Evolutionary conservation across 371 early-diverging fungal species (phyloP).

Genomic region (Rhizopus arrhizus): DNA sequence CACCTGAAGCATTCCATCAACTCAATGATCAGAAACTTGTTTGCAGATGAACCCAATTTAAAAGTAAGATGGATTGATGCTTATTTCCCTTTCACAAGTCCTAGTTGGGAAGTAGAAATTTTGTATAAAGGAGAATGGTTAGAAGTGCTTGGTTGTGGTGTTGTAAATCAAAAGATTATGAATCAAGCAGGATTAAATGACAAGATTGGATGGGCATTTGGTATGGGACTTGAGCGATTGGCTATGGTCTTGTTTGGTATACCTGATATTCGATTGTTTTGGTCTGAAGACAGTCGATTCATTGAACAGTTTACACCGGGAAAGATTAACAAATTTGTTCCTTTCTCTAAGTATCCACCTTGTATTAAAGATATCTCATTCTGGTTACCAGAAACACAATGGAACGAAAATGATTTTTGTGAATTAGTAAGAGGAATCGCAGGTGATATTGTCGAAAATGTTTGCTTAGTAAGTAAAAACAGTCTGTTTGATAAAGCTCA

Average conservation of each 20-base stretch:
- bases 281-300: constrained; percentile 92
- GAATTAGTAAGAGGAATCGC: constrained; percentile 92
- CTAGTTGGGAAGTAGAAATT: constrained; percentile 97
- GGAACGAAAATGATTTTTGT: constrained; percentile 92
- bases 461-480: constrained; percentile 64
- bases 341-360: constrained; percentile 82
- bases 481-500: too few relatives aligned
- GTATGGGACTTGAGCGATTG: constrained; percentile 94
- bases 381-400: constrained; percentile 70
- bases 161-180: constrained; percentile 85
- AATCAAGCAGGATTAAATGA: constrained; percentile 67
- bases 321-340: constrained; percentile 69
- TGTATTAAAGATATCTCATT: constrained; percentile 96
- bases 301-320: constrained; percentile 79
- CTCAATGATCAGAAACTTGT: constrained; percentile 73
- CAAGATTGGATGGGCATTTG: constrained; percentile 96
- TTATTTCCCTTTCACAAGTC: constrained; percentile 95
- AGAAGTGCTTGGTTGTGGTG: constrained; percentile 94
- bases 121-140: constrained; percentile 93
- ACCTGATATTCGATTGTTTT: constrained; percentile 96
- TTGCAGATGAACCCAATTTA: constrained; percentile 65
- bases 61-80: constrained; percentile 95
- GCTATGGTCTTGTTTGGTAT: constrained; percentile 96
- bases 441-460: constrained; percentile 91
- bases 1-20: constrained; percentile 84